Evolutionary conservation across 2,329 filamentous ascomycete species (phyloP).

Genomic region (Sporothrix luriei): DNA sequence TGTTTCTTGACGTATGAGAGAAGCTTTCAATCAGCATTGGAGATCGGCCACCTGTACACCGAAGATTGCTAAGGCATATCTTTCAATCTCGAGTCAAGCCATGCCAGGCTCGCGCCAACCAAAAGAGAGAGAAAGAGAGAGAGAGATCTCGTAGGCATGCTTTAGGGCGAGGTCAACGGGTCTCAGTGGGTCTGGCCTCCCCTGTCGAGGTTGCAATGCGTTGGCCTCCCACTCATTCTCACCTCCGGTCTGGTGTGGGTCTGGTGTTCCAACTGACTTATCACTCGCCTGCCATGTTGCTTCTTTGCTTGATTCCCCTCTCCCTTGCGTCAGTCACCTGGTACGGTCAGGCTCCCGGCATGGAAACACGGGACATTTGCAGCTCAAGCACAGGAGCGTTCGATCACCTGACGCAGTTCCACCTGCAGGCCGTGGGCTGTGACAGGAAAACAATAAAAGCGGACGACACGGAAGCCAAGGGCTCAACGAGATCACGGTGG

Average conservation of each 20-base stretch:
- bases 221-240: conserved; percentile 5
- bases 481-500: not conserved
- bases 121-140: not conserved
- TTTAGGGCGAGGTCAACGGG: no score
- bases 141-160: no score
- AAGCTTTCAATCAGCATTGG: not conserved
- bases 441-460: not conserved
- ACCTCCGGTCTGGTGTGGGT: not conserved
- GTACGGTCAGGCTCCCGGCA: not conserved
- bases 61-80: not conserved
- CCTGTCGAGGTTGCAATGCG: conserved; percentile 13
- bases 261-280: not conserved
- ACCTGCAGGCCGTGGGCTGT: conserved; percentile 1
- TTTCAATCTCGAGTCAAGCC: no score
- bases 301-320: not conserved
- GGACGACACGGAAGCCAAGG: not conserved
- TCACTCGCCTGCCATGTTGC: not conserved
- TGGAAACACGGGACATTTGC: not conserved
- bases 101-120: not conserved
- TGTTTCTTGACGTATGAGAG: not conserved
- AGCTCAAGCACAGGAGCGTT: conserved; percentile 23
- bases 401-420: conserved; percentile 23
- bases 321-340: not conserved
- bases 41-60: not conserved
- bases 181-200: not conserved